phyloP scores from a whole-genome alignment of 2,329 filamentous ascomycete species.

The Massarina eburnea region DNA sequence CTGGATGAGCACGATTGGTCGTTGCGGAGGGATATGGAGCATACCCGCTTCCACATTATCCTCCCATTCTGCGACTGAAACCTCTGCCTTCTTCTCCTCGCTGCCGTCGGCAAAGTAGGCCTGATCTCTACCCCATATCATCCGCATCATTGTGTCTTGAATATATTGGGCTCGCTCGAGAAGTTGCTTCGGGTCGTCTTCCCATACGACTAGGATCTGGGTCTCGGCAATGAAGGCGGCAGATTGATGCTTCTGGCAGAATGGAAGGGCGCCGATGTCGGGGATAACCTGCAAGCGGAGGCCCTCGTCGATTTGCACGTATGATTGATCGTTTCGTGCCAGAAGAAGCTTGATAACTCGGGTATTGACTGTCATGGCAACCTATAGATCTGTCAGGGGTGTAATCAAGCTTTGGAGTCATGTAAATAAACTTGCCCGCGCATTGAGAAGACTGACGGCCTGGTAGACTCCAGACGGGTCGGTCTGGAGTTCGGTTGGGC shows the following conservation, averaged over 20 bases:
- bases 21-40: slow-evolving; percentile 35
- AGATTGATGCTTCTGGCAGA: slow-evolving; percentile 74
- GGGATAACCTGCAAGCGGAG: slow-evolving; percentile 65
- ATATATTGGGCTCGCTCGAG: slow-evolving; percentile 70
- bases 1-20: slow-evolving; percentile 59
- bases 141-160: slow-evolving; percentile 74
- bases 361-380: slow-evolving; percentile 69
- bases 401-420: slow-evolving; percentile 7
- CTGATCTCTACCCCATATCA: slow-evolving; percentile 59
- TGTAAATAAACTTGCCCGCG: slow-evolving; percentile 48
- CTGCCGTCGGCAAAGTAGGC: slow-evolving; percentile 41
- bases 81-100: neutral
- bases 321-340: slow-evolving; percentile 52
- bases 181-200: slow-evolving; percentile 74
- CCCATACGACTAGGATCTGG: slow-evolving; percentile 76
- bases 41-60: neutral
- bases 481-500: slow-evolving; percentile 50
- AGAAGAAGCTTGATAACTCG: slow-evolving; percentile 64
- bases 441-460: slow-evolving; percentile 54
- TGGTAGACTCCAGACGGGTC: slow-evolving; percentile 54
- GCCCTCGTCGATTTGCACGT: slow-evolving; percentile 60
- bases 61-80: neutral
- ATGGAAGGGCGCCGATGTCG: slow-evolving; percentile 58
- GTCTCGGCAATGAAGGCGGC: slow-evolving; percentile 76
- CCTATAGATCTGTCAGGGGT: slow-evolving; percentile 42